Conservation (phyloP, 306 rosid species). For the Vigna reflexopilosa region DNA sequence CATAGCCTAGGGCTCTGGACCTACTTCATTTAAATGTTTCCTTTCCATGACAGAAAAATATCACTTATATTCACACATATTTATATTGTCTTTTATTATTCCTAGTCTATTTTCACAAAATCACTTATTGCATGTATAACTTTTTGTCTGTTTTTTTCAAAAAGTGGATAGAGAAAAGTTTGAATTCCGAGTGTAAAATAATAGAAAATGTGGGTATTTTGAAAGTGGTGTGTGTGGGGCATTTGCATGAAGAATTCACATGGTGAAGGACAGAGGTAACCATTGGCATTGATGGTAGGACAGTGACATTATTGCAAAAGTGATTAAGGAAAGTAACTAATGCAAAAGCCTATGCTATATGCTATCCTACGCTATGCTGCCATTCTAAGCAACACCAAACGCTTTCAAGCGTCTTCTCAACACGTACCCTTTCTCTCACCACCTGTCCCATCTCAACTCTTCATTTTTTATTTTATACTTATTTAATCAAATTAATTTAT, state of each 20-base stretch:
- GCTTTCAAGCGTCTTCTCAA: constrained; percentile 20
- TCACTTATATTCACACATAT: too few relatives aligned
- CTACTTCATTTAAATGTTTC: not conserved
- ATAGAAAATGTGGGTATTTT: too few relatives aligned
- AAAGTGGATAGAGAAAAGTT: too few relatives aligned
- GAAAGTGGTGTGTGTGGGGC: constrained; percentile 26
- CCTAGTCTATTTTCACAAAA: too few relatives aligned
- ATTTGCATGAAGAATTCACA: constrained; percentile 32
- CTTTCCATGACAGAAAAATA: not conserved
- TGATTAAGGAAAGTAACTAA: constrained; percentile 28
- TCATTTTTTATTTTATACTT: too few relatives aligned
- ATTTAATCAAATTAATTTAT: too few relatives aligned
- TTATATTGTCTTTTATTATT: too few relatives aligned
- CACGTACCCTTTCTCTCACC: not conserved
- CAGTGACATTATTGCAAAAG: constrained; percentile 18
- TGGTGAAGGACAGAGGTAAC: constrained; percentile 29
- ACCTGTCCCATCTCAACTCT: not conserved
- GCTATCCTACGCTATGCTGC: constrained; percentile 29
- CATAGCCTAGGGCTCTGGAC: not conserved
- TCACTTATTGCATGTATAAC: too few relatives aligned
- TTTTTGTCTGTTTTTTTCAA: too few relatives aligned
- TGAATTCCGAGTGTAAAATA: too few relatives aligned
- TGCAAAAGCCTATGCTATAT: not conserved
- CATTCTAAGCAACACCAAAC: constrained; percentile 34
- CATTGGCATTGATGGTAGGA: not conserved